phyloP scores from a whole-genome alignment of 345 rosid genomes.

The Angophora floribunda region DNA sequence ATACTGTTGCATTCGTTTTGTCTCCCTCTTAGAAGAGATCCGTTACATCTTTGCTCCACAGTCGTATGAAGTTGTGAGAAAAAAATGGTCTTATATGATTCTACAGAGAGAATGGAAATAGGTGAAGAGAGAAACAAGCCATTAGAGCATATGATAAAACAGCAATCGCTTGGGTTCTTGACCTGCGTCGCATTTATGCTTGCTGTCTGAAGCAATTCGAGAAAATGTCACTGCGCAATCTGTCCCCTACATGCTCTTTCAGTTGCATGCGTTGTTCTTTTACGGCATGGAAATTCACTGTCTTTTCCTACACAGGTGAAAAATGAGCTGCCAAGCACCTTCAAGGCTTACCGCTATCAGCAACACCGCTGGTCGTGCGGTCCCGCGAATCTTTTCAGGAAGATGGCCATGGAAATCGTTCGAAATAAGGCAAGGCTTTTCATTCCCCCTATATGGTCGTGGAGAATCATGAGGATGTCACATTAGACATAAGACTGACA shows the following conservation, averaged over 20 bases:
- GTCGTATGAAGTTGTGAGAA: not conserved
- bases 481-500: not conserved
- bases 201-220: not conserved
- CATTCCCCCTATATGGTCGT: not conserved
- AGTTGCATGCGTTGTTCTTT: not conserved
- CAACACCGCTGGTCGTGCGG: constrained; percentile 99
- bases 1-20: not conserved
- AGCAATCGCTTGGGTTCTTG: not conserved
- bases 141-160: not conserved
- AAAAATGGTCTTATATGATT: not conserved
- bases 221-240: not conserved
- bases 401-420: constrained; percentile 79
- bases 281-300: not conserved
- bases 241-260: not conserved
- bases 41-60: not conserved
- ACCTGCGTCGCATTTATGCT: not conserved
- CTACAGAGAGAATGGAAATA: not conserved
- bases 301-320: constrained; percentile 45
- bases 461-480: not conserved
- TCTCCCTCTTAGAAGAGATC: not conserved
- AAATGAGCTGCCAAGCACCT: constrained; percentile 91
- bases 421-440: constrained; percentile 43
- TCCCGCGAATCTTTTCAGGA: constrained; percentile 94
- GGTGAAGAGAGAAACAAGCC: not conserved
- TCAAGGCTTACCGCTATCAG: constrained; percentile 89